A percentile compares a stretch with the other conserved stretches of the same genome.
Evolutionary conservation across 2,329 filamentous ascomycete species (phyloP).

Genomic region (Fusarium drepaniforme): DNA sequence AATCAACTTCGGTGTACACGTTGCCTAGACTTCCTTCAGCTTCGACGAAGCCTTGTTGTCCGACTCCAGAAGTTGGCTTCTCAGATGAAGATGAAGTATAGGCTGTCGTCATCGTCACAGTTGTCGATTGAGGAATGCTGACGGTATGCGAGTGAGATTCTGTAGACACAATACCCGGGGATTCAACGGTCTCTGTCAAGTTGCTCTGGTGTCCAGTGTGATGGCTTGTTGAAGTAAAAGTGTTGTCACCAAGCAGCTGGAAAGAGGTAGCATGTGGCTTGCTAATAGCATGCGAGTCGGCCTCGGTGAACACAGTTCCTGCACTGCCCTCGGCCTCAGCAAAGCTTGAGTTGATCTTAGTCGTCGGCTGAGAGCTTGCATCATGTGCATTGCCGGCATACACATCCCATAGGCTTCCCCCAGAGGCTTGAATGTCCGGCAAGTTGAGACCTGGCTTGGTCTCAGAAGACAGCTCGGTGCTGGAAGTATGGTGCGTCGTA

Average conservation of each 20-base stretch:
- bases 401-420: neutral
- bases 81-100: neutral
- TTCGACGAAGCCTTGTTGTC: neutral
- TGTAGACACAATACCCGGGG: neutral
- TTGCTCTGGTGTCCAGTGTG: neutral
- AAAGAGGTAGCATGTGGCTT: neutral
- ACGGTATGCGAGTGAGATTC: neutral
- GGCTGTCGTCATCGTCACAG: neutral
- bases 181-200: neutral
- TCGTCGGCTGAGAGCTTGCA: neutral
- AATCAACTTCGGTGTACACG: neutral
- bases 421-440: neutral
- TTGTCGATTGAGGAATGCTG: neutral
- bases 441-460: neutral
- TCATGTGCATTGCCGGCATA: neutral
- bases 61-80: neutral
- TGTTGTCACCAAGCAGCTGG: neutral
- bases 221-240: neutral
- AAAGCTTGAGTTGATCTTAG: neutral
- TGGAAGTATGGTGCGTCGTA: neutral
- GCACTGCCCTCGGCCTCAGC: neutral
- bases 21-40: neutral
- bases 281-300: slow-evolving; percentile 2
- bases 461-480: neutral
- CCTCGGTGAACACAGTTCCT: neutral